A percentile compares a stretch with the other conserved stretches of the same genome.
Evolutionary conservation across 2,329 filamentous ascomycete species (phyloP).

Genomic region (Rachicladosporium sp.): DNA sequence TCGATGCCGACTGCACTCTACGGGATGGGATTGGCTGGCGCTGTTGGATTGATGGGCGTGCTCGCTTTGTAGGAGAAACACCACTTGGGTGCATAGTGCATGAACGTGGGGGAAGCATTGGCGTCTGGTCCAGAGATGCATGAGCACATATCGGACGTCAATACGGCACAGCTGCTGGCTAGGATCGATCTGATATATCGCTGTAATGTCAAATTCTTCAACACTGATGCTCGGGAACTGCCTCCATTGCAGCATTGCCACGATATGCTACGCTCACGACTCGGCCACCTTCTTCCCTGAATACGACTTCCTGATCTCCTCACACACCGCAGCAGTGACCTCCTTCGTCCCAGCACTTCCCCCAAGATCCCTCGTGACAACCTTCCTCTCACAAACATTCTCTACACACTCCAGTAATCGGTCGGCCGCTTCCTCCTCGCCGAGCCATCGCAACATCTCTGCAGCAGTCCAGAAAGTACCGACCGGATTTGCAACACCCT

Average conservation of each 20-base stretch:
- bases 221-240: too few relatives aligned
- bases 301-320: constrained; percentile 20
- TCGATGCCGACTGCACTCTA: constrained; percentile 26
- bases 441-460: constrained; percentile 48
- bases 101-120: too few relatives aligned
- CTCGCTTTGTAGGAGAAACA: constrained; percentile 28
- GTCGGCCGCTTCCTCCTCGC: constrained; percentile 39
- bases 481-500: constrained; percentile 45
- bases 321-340: constrained; percentile 31
- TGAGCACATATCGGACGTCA: too few relatives aligned
- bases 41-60: constrained; percentile 30
- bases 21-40: constrained; percentile 29
- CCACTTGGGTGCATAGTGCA: too few relatives aligned
- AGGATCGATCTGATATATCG: too few relatives aligned
- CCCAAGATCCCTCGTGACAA: constrained; percentile 44
- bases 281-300: too few relatives aligned
- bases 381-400: constrained; percentile 38
- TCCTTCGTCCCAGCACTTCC: constrained; percentile 32
- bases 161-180: too few relatives aligned
- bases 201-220: too few relatives aligned
- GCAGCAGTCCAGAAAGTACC: constrained; percentile 48
- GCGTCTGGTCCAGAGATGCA: too few relatives aligned
- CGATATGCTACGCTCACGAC: too few relatives aligned
- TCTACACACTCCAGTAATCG: constrained; percentile 42
- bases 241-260: too few relatives aligned